These are phyloP conservation scores for Endoconidiophora polonica DNA, from an alignment of 2,329 filamentous ascomycete genomes.

Conservation along the genomic window DNA sequence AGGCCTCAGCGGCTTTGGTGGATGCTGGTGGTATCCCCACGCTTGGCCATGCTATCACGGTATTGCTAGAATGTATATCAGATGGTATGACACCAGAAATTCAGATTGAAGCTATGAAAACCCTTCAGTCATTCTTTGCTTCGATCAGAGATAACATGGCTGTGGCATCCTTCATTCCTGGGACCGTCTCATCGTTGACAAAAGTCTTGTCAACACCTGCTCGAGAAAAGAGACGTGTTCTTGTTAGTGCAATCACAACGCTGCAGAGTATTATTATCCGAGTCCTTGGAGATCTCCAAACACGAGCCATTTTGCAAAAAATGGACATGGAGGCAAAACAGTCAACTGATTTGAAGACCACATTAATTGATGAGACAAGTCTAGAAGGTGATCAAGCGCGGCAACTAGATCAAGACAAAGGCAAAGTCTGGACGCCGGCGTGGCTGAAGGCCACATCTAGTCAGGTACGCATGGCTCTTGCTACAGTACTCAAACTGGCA, in stretches of 20 bases:
- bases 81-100: conserved; percentile 49
- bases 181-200: conserved; percentile 66
- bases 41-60: conserved; percentile 65
- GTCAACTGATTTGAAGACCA: not conserved
- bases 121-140: conserved; percentile 43
- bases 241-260: conserved; percentile 44
- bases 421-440: conserved; percentile 28
- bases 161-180: conserved; percentile 72
- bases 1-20: conserved; percentile 32
- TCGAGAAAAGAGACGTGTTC: conserved; percentile 37
- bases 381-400: not conserved
- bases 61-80: conserved; percentile 58
- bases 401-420: conserved; percentile 16
- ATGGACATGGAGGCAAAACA: conserved; percentile 15
- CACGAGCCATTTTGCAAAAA: conserved; percentile 28
- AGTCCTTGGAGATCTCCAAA: conserved; percentile 41
- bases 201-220: conserved; percentile 56
- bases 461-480: conserved; percentile 71
- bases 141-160: conserved; percentile 57
- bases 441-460: conserved; percentile 70
- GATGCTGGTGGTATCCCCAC: conserved; percentile 52
- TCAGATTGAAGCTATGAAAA: conserved; percentile 51
- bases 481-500: conserved; percentile 59
- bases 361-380: not conserved
- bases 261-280: conserved; percentile 37